These are phyloP conservation scores for Wickerhamomyces ciferrii DNA, from an alignment of 805 yeast species.

Conservation along the genomic window DNA sequence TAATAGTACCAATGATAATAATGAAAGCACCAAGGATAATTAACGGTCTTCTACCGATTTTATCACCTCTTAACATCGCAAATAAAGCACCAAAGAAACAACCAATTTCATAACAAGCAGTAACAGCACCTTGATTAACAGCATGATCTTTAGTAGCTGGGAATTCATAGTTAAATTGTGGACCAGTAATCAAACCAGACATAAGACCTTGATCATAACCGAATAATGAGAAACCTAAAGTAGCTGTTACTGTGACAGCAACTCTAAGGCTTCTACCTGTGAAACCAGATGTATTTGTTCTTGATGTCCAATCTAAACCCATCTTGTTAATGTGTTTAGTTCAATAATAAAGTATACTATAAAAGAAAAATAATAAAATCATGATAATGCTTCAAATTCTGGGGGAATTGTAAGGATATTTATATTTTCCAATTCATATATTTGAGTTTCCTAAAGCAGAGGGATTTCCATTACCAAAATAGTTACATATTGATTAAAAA, in stretches of 20 bases:
- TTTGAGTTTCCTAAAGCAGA: not conserved
- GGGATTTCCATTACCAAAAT: not conserved
- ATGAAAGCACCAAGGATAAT: conserved; percentile 51
- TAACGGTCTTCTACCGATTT: conserved; percentile 59
- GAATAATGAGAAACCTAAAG: conserved; percentile 56
- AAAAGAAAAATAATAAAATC: too few species aligned
- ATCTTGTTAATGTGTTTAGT: too few species aligned
- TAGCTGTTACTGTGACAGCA: conserved; percentile 40
- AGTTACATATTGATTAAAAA: not conserved
- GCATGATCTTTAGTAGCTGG: conserved; percentile 37
- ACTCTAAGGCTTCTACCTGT: conserved; percentile 46
- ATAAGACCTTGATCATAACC: conserved; percentile 82
- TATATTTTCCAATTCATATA: too few species aligned
- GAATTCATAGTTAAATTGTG: conserved; percentile 59
- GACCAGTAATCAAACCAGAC: conserved; percentile 58
- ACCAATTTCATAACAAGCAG: conserved; percentile 66
- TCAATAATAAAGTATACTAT: too few species aligned
- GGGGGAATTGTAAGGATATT: not conserved
- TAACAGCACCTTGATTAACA: conserved; percentile 58
- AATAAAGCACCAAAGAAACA: conserved; percentile 70
- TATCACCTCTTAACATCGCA: conserved; percentile 57
- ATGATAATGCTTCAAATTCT: too few species aligned
- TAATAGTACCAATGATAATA: conserved; percentile 53
- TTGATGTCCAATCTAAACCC: conserved; percentile 8
- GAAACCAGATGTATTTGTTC: conserved; percentile 52